Conservation (phyloP, 2,329 filamentous ascomycete species). For the Aureobasidium subglaciale region DNA sequence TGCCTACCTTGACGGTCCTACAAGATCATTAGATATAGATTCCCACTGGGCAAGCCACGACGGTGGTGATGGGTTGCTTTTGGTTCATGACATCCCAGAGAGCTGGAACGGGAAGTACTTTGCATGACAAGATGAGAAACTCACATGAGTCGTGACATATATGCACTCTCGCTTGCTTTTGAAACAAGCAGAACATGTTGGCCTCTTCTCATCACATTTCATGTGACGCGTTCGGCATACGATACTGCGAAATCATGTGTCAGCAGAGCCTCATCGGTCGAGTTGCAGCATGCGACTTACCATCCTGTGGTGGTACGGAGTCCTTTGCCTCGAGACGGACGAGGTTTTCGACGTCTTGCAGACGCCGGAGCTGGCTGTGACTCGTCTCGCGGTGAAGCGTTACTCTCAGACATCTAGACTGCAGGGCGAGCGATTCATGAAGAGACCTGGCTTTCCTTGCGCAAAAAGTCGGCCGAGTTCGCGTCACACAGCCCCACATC, state of each 20-base stretch:
- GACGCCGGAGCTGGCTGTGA: background rate
- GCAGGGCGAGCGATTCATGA: background rate
- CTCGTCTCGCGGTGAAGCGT: slow-evolving; percentile 6
- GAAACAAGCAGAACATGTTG: slow-evolving; percentile 34
- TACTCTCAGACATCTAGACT: background rate
- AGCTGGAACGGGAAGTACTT: background rate
- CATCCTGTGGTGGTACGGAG: slow-evolving; percentile 10
- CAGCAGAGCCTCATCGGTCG: background rate
- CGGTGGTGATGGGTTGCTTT: too few relatives aligned
- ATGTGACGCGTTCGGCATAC: slow-evolving; percentile 41
- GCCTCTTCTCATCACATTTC: slow-evolving; percentile 41
- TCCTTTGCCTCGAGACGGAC: slow-evolving; percentile 2
- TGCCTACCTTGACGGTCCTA: background rate
- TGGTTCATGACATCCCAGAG: too few relatives aligned
- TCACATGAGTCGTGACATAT: slow-evolving; percentile 21
- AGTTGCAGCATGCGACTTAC: background rate
- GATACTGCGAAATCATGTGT: slow-evolving; percentile 25
- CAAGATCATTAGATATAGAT: background rate
- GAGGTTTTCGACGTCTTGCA: slow-evolving; percentile 5
- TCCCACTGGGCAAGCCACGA: too few relatives aligned
- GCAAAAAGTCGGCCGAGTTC: too few relatives aligned
- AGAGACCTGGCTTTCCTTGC: too few relatives aligned
- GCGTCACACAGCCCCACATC: too few relatives aligned
- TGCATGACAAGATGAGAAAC: background rate
- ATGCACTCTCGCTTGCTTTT: slow-evolving; percentile 35